phyloP scores from a whole-genome alignment of 805 yeast species.

The Cyberlindnera americana region DNA sequence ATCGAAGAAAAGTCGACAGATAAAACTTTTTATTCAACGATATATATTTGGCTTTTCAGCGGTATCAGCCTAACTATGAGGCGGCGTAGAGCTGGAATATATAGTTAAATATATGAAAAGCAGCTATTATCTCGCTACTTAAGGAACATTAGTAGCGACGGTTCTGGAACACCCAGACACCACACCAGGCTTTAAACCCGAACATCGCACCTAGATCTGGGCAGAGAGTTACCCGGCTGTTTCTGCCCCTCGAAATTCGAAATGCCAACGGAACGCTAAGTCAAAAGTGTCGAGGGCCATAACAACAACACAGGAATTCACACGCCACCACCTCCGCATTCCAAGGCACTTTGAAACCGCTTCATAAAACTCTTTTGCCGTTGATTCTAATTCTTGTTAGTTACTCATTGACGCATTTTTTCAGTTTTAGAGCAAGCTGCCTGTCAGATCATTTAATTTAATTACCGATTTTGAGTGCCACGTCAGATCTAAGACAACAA shows the following conservation, averaged over 20 bases:
- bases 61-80: too few species aligned
- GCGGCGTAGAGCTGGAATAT: too few species aligned
- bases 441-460: background rate
- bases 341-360: background rate
- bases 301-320: background rate
- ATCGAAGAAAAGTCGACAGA: too few species aligned
- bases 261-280: slow-evolving; percentile 15
- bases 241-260: background rate
- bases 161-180: too few species aligned
- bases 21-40: too few species aligned
- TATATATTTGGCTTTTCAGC: too few species aligned
- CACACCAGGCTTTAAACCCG: too few species aligned
- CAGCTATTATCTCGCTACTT: too few species aligned
- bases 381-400: background rate
- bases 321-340: background rate
- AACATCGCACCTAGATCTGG: too few species aligned
- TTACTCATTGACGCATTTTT: background rate
- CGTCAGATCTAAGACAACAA: slow-evolving; percentile 1
- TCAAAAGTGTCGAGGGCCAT: background rate
- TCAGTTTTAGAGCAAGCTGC: background rate
- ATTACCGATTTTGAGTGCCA: background rate
- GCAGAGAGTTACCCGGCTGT: slow-evolving; percentile 4
- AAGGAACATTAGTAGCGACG: too few species aligned
- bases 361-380: background rate
- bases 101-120: too few species aligned